Base-by-base conservation (phyloP, 2,329 filamentous ascomycete species). In the Fusarium armeniacum region DNA sequence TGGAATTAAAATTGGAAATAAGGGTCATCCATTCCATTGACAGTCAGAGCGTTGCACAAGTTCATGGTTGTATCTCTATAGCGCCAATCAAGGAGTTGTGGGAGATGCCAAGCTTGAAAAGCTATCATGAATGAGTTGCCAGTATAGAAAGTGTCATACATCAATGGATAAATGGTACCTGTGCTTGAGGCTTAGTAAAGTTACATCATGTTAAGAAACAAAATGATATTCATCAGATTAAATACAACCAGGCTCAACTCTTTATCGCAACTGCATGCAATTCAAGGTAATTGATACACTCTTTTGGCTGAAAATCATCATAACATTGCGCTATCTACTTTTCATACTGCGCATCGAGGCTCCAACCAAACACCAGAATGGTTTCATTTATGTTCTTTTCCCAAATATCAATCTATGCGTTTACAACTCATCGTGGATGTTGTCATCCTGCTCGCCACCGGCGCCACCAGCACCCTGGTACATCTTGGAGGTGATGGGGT, bases 401-500 rank as follows among this genome's bases (percentile, higher is more conserved):
- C 72, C 58, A 68, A 65, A 62, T 58, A 52, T 72, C 62, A 62
- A 60, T 80, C 72, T 78, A 79, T 79, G 74, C 75, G 78, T 81
- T 90, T 93, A 95, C 85, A 94, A 83, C 86, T 95, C 92, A 78
- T 94, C 92, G 82, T 94, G 92, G 72, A 82, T 88, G 81, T 90
- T 92, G 73, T 94, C 91, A 66, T 90, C 92, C 69, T 83, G 86
- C 62, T 71, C 74, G 62, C 85, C 88, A 73, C 86, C 87, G 69
- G 86, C 89, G 73, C 58, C 60, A 43, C 60, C 60, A 18, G 87
- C 90, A 75, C 87, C 85, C 75, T 86, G 82, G 87, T 98, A 98
- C 78, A 98, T 88, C 90, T 99, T 99, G 86, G 93, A 97, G 76
- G 96, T 99, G 85, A 99, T 99, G 75, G 96, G 96, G 86, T 98